These are phyloP conservation scores for Triangularia verruculosa DNA, from an alignment of 2,329 filamentous ascomycete species.

Conservation along the genomic window DNA sequence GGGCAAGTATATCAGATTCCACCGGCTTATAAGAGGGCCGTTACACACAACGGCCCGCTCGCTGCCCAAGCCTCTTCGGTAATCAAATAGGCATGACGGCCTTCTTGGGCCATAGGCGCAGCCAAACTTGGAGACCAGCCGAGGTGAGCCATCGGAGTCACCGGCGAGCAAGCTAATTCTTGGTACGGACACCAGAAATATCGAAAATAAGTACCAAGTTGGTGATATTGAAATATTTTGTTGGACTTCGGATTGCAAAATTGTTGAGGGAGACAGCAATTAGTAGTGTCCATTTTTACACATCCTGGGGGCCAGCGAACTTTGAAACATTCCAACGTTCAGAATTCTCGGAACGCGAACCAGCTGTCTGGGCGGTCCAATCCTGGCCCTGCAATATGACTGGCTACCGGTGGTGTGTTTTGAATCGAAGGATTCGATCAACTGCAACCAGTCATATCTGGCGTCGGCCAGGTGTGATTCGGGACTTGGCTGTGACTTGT, in stretches of 20 bases:
- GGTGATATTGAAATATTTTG: no score
- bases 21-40: background rate
- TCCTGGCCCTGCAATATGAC: background rate
- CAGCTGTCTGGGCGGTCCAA: background rate
- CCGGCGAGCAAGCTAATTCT: background rate
- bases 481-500: background rate
- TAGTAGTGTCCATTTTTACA: background rate
- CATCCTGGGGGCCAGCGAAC: background rate
- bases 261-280: background rate
- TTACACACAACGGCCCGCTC: background rate
- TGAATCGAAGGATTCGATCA: slow-evolving; percentile 5
- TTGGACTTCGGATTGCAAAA: no score
- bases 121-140: background rate
- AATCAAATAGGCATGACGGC: background rate
- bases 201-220: background rate
- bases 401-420: slow-evolving; percentile 1
- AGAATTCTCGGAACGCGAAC: background rate
- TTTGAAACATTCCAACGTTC: background rate
- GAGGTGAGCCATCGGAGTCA: background rate
- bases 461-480: background rate
- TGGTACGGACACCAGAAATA: background rate
- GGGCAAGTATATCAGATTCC: background rate
- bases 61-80: slow-evolving; percentile 1
- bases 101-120: background rate
- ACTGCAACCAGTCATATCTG: background rate